Conservation (phyloP, 768 basidiomycete species). For the Asterophora lycoperdoides region DNA sequence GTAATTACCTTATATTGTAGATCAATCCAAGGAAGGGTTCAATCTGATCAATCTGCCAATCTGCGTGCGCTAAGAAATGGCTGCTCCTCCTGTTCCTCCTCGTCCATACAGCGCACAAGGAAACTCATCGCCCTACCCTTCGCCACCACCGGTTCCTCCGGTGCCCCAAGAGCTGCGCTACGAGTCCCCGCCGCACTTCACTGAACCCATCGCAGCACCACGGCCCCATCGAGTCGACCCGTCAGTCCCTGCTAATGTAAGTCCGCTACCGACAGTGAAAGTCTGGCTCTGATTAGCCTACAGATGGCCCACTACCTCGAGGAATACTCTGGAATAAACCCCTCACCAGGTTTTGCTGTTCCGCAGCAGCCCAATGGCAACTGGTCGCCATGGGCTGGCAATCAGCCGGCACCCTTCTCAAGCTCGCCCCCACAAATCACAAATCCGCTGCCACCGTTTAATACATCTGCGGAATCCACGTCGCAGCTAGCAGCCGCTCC, state of each 20-base stretch:
- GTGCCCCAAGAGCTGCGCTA: constrained; percentile 27
- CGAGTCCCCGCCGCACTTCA: constrained; percentile 47
- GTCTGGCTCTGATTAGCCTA: constrained; percentile 7
- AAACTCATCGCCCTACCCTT: constrained; percentile 1
- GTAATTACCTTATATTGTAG: background rate
- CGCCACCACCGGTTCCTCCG: constrained; percentile 27
- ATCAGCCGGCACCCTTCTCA: constrained; percentile 16
- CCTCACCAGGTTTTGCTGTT: constrained; percentile 24
- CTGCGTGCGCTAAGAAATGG: constrained; percentile 9
- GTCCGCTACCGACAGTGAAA: constrained; percentile 20
- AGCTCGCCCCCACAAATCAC: constrained; percentile 18
- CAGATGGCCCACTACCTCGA: constrained; percentile 68
- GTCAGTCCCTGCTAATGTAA: constrained; percentile 57
- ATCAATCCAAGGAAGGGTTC: too few relatives aligned
- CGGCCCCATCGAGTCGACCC: constrained; percentile 61
- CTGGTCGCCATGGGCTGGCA: constrained; percentile 23
- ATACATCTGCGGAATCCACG: constrained; percentile 47
- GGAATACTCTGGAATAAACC: constrained; percentile 29
- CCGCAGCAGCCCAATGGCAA: constrained; percentile 18
- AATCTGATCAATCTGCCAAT: constrained; percentile 8
- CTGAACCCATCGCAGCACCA: constrained; percentile 58
- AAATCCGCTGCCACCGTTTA: constrained; percentile 38
- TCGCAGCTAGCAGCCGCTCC: constrained; percentile 41
- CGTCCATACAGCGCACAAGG: constrained; percentile 22
- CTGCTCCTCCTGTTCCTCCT: constrained; percentile 27